These are phyloP conservation scores for Starmerella geochares DNA, from an alignment of 805 yeast genomes.

Conservation along the genomic window DNA sequence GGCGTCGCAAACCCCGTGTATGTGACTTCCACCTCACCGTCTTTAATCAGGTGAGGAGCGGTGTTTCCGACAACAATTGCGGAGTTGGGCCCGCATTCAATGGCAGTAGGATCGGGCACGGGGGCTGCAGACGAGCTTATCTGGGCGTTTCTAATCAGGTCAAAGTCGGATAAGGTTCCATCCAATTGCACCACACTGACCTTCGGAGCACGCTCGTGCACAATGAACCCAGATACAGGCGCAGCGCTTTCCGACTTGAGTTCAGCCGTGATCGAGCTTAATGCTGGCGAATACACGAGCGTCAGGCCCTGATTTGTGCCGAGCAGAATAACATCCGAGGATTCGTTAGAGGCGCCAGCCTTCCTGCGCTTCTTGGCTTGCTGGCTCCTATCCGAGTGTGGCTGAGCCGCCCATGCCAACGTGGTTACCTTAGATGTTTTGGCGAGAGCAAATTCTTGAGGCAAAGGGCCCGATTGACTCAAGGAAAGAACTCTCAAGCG, in stretches of 20 bases:
- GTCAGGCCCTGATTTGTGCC: slow-evolving; percentile 58
- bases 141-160: slow-evolving; percentile 38
- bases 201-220: neutral
- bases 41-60: slow-evolving; percentile 46
- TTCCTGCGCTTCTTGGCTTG: slow-evolving; percentile 25
- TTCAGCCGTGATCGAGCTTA: slow-evolving; percentile 45
- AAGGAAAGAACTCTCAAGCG: slow-evolving; percentile 42
- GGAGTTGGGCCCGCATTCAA: neutral
- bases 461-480: slow-evolving; percentile 37
- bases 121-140: slow-evolving; percentile 25
- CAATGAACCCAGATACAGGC: slow-evolving; percentile 3
- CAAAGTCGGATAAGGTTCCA: slow-evolving; percentile 48
- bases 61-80: slow-evolving; percentile 54
- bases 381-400: slow-evolving; percentile 7
- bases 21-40: slow-evolving; percentile 37
- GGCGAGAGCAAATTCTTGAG: slow-evolving; percentile 43
- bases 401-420: slow-evolving; percentile 39
- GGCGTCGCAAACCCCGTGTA: slow-evolving; percentile 74
- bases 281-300: slow-evolving; percentile 56
- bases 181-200: slow-evolving; percentile 19
- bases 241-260: slow-evolving; percentile 12
- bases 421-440: slow-evolving; percentile 42
- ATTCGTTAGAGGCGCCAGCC: neutral
- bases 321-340: slow-evolving; percentile 39
- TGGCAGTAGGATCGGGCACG: slow-evolving; percentile 7